Percentiles rank a stretch among this genome's conserved stretches.
Evolutionary conservation across 805 yeast genomes (phyloP).

Genomic region (Candida insectalens): DNA sequence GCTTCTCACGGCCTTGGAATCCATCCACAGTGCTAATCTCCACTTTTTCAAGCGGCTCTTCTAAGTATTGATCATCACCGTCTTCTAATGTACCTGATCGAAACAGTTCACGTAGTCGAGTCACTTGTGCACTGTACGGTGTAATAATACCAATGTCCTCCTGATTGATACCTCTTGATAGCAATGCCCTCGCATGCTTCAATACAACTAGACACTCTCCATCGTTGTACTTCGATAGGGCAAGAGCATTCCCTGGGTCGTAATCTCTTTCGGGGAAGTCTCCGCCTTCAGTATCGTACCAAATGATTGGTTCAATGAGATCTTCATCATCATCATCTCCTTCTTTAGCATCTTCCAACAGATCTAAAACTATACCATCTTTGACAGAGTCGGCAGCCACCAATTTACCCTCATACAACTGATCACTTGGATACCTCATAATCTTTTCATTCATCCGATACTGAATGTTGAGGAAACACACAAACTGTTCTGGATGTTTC

Average conservation of each 20-base stretch:
- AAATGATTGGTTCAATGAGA: conserved; percentile 47
- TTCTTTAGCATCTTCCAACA: conserved; percentile 17
- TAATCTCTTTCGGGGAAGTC: conserved; percentile 57
- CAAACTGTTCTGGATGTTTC: conserved; percentile 33
- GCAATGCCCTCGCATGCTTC: conserved; percentile 43
- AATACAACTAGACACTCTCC: conserved; percentile 60
- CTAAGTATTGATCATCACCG: conserved; percentile 4
- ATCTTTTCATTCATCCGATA: conserved; percentile 79
- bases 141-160: conserved; percentile 74
- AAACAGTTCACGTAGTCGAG: conserved; percentile 40
- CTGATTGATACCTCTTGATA: conserved; percentile 41
- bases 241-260: conserved; percentile 15
- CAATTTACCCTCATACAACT: conserved; percentile 54
- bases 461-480: conserved; percentile 61
- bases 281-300: conserved; percentile 95
- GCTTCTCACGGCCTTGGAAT: conserved; percentile 94
- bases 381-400: conserved; percentile 54
- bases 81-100: conserved; percentile 15
- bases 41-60: conserved; percentile 28
- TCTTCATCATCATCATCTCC: conserved; percentile 30
- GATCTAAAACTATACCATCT: conserved; percentile 40
- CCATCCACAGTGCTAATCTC: conserved; percentile 93
- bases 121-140: conserved; percentile 86
- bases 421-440: conserved; percentile 67
- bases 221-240: conserved; percentile 62